Evolutionary conservation across 148 eudicot species (phyloP).

Genomic region (Bassia scoparia): DNA sequence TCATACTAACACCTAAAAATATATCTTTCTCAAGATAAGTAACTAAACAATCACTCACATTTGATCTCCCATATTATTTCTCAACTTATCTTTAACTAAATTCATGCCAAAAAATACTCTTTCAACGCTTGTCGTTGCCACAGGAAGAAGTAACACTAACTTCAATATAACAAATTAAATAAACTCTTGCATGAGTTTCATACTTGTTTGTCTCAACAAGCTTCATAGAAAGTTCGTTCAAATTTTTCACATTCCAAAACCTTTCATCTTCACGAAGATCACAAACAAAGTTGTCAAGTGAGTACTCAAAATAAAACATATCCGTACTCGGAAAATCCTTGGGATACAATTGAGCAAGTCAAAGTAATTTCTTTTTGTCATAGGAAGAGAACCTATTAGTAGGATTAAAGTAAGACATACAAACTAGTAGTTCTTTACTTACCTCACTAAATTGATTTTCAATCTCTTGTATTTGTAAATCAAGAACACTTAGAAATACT

Average conservation of each 20-base stretch:
- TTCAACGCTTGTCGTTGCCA: neutral
- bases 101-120: neutral
- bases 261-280: neutral
- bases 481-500: neutral
- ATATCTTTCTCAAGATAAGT: neutral
- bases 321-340: neutral
- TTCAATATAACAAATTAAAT: neutral
- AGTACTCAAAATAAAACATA: neutral
- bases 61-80: neutral
- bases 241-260: neutral
- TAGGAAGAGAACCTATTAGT: neutral
- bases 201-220: slow-evolving; percentile 2
- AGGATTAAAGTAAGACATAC: no score
- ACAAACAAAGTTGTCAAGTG: neutral
- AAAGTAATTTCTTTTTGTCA: neutral
- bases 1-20: neutral
- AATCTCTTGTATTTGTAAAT: neutral
- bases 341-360: neutral
- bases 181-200: neutral
- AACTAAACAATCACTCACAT: neutral
- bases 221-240: neutral
- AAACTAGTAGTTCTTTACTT: no score
- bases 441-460: no score
- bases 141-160: neutral
- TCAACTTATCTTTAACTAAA: neutral